Percentiles rank a stretch among this genome's conserved stretches.
Conservation (phyloP, 73 alveolate species). For the Tetrahymena malaccensis region DNA sequence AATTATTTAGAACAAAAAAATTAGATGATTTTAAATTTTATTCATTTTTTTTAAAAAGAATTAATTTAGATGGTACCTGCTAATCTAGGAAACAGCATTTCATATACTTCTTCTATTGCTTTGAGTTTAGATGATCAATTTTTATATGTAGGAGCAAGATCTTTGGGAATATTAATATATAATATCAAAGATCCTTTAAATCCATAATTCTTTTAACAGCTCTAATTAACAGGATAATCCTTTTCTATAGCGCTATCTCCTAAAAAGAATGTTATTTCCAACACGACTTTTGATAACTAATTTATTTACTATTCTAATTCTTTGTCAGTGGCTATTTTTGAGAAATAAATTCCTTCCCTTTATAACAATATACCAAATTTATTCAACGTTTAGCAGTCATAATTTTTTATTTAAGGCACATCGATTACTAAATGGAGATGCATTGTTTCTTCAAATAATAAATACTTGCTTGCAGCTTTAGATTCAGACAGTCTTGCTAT, state of each 20-base stretch:
- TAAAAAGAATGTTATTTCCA: background rate
- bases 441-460: background rate
- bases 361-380: background rate
- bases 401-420: background rate
- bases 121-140: background rate
- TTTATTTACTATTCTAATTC: background rate
- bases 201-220: background rate
- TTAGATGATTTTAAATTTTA: no score
- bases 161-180: background rate
- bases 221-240: background rate
- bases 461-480: background rate
- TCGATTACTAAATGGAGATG: background rate
- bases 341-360: background rate
- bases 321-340: background rate
- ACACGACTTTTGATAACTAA: background rate
- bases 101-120: background rate
- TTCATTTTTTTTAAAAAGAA: background rate
- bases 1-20: no score
- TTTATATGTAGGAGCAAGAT: no score
- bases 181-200: background rate
- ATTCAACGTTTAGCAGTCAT: background rate
- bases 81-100: background rate
- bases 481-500: background rate
- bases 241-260: background rate
- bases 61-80: background rate